Evolutionary conservation across 2,329 filamentous ascomycete genomes (phyloP).

Genomic region (Colletotrichum destructivum): DNA sequence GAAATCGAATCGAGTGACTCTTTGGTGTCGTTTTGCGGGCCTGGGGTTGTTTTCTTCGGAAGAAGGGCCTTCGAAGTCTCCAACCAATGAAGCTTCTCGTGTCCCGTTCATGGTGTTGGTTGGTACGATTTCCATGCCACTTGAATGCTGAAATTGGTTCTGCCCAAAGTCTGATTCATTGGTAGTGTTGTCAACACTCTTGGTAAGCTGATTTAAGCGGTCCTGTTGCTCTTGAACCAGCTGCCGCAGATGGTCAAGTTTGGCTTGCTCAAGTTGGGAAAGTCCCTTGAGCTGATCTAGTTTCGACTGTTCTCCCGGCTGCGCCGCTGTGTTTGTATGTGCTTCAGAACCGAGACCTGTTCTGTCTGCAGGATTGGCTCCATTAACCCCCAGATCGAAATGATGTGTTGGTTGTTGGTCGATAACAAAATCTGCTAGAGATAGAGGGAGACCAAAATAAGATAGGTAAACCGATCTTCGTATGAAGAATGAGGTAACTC

Average conservation of each 20-base stretch:
- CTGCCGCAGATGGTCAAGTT: slow-evolving; percentile 2
- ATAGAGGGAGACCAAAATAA: slow-evolving; percentile 4
- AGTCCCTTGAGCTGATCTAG: slow-evolving; percentile 13
- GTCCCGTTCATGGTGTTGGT: neutral
- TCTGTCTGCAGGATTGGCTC: neutral
- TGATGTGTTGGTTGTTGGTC: neutral
- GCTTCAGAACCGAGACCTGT: neutral
- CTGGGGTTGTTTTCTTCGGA: neutral
- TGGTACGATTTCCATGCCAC: neutral
- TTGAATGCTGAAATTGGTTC: neutral
- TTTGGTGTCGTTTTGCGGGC: slow-evolving; percentile 1
- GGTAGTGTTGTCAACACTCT: neutral
- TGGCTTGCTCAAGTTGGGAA: slow-evolving; percentile 6
- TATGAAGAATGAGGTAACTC: slow-evolving; percentile 11
- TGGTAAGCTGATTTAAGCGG: slow-evolving; percentile 3
- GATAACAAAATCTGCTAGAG: slow-evolving; percentile 1
- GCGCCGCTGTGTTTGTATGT: neutral
- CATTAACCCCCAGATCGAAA: neutral
- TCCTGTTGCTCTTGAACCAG: slow-evolving; percentile 4
- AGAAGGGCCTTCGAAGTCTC: neutral
- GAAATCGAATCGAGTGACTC: slow-evolving; percentile 2
- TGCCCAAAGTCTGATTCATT: neutral
- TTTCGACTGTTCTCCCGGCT: neutral
- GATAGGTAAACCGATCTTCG: slow-evolving; percentile 4
- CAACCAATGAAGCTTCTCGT: neutral